Conservation (phyloP, 1,284 basidiomycete species). For the Apiotrichum porosum region DNA sequence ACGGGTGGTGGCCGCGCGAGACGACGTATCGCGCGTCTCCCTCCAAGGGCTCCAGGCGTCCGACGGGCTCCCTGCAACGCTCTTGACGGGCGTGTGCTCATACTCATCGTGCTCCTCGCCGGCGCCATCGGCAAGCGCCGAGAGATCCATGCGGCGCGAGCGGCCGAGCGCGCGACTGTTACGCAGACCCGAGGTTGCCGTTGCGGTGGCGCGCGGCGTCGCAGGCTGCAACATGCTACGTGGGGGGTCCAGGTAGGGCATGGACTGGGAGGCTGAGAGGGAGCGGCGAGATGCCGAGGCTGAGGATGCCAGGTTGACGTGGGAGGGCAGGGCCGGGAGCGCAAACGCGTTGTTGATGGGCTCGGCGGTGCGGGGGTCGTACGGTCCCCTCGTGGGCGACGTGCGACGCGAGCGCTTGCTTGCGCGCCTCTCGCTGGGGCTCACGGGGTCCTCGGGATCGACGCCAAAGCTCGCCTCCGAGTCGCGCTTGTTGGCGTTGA, state of each 20-base stretch:
- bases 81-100: neutral
- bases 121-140: slow-evolving; percentile 15
- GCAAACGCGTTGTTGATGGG: slow-evolving; percentile 15
- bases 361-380: slow-evolving; percentile 3
- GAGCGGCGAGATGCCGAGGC: neutral
- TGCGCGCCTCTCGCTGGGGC: slow-evolving; percentile 23
- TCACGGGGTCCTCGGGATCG: slow-evolving; percentile 32
- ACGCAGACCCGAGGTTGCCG: too few species aligned
- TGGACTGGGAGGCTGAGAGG: slow-evolving; percentile 2
- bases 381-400: slow-evolving; percentile 15
- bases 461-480: slow-evolving; percentile 20
- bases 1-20: neutral
- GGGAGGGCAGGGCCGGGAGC: slow-evolving; percentile 32
- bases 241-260: slow-evolving; percentile 39
- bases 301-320: slow-evolving; percentile 18
- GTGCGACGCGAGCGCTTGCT: slow-evolving; percentile 21
- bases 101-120: slow-evolving; percentile 8
- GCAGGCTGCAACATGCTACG: slow-evolving; percentile 18
- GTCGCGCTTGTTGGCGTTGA: slow-evolving; percentile 20
- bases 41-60: slow-evolving; percentile 39
- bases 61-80: slow-evolving; percentile 1
- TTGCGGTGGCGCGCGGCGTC: slow-evolving; percentile 17
- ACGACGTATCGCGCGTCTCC: slow-evolving; percentile 10
- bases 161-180: neutral
- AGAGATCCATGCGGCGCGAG: slow-evolving; percentile 23